A percentile compares a stretch with the other conserved stretches of the same genome.
Conservation (phyloP, 805 yeast genomes). For the Ogataea pignaliae region DNA sequence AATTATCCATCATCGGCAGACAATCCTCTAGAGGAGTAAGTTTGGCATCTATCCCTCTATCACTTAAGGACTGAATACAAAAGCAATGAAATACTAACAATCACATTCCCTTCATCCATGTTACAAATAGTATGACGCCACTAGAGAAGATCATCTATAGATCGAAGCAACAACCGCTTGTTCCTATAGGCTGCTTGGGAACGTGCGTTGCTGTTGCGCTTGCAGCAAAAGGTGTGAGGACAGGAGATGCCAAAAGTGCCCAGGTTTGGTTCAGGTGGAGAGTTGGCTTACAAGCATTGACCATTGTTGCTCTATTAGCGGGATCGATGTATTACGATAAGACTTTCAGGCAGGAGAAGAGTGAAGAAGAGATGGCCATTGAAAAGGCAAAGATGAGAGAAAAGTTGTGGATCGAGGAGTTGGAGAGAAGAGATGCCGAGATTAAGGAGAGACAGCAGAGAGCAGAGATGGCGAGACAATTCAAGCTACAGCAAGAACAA, state of each 20-base stretch:
- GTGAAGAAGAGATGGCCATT: conserved; percentile 60
- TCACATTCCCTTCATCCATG: conserved; percentile 25
- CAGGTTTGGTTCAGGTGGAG: conserved; percentile 88
- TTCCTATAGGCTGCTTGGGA: conserved; percentile 74
- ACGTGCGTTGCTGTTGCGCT: conserved; percentile 78
- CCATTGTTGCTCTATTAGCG: conserved; percentile 73
- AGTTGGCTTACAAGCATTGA: conserved; percentile 80
- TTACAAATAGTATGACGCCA: conserved; percentile 38
- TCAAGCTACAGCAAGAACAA: conserved; percentile 30
- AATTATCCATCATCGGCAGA: conserved; percentile 50
- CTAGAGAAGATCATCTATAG: conserved; percentile 55
- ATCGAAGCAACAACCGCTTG: conserved; percentile 83
- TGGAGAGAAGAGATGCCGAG: conserved; percentile 80
- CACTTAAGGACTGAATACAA: conserved; percentile 23
- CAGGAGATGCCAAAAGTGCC: conserved; percentile 70
- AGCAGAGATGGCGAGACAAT: conserved; percentile 57
- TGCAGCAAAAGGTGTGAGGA: conserved; percentile 71
- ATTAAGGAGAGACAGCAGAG: conserved; percentile 63
- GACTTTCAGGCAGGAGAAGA: conserved; percentile 39
- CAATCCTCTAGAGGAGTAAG: conserved; percentile 44
- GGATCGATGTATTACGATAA: conserved; percentile 71
- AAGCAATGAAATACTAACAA: background rate
- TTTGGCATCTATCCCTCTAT: too few relatives aligned
- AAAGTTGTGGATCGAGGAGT: conserved; percentile 80
- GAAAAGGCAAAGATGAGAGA: conserved; percentile 86